Evolutionary conservation across 345 rosid genomes (phyloP).

Genomic region (Pistacia atlantica): DNA sequence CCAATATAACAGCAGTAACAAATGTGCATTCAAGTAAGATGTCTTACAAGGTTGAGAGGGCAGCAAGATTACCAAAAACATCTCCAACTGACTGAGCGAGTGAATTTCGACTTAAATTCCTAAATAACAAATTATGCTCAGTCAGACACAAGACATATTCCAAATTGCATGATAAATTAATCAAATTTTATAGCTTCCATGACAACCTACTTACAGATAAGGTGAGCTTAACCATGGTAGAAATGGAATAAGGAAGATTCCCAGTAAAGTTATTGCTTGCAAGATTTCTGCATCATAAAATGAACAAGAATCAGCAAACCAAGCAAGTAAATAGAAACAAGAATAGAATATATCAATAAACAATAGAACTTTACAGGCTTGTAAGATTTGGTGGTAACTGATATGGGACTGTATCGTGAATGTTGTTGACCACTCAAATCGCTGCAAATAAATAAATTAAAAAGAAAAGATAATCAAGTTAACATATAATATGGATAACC

Average conservation of each 20-base stretch:
- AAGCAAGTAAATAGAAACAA: slow-evolving; percentile 17
- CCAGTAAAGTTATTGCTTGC: slow-evolving; percentile 85
- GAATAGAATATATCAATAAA: slow-evolving; percentile 15
- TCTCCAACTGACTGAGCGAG: slow-evolving; percentile 72
- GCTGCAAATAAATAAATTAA: slow-evolving; percentile 39
- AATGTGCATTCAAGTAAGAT: slow-evolving; percentile 20
- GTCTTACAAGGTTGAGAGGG: slow-evolving; percentile 70
- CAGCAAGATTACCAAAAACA: slow-evolving; percentile 55
- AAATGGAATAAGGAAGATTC: slow-evolving; percentile 89
- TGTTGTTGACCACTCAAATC: slow-evolving; percentile 87
- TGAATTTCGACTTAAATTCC: slow-evolving; percentile 84
- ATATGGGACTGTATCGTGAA: slow-evolving; percentile 85
- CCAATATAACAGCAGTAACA: neutral
- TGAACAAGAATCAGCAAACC: slow-evolving; percentile 8
- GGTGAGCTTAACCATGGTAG: slow-evolving; percentile 71
- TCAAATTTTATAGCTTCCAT: slow-evolving; percentile 24
- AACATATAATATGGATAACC: neutral
- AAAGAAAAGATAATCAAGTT: slow-evolving; percentile 13
- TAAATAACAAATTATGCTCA: slow-evolving; percentile 25
- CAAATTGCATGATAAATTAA: neutral
- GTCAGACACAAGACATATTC: slow-evolving; percentile 13
- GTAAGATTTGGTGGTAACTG: slow-evolving; percentile 97
- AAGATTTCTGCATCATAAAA: slow-evolving; percentile 69
- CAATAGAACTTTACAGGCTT: slow-evolving; percentile 60
- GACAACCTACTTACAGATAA: slow-evolving; percentile 65